Percentiles rank a stretch among this genome's conserved stretches.
phyloP scores from a whole-genome alignment of 192 early-diverging fungal genomes.

The Diversispora epigaea region DNA sequence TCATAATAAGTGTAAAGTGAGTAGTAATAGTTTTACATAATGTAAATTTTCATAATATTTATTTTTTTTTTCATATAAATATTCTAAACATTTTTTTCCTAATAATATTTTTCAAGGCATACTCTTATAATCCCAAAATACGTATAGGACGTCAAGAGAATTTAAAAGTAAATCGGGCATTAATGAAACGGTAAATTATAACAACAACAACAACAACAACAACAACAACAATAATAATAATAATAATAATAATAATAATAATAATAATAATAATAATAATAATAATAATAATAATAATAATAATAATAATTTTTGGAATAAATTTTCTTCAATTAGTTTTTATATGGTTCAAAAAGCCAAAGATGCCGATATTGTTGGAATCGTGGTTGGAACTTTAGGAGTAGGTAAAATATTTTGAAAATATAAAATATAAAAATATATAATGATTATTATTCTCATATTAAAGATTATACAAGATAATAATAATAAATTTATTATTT shows the following conservation, averaged over 20 bases:
- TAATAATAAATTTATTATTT: constrained; percentile 4
- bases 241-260: background rate
- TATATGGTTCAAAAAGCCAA: constrained; percentile 87
- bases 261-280: background rate
- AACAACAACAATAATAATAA: background rate
- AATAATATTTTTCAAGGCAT: constrained; percentile 41
- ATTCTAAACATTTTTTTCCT: background rate
- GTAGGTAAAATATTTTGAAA: constrained; percentile 63
- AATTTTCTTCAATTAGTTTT: constrained; percentile 49
- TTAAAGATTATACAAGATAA: background rate
- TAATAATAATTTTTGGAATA: constrained; percentile 9
- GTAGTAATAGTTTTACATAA: background rate
- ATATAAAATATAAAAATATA: background rate
- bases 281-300: background rate
- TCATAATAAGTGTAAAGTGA: constrained; percentile 56
- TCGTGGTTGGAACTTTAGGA: constrained; percentile 94
- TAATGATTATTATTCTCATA: background rate
- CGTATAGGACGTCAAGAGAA: constrained; percentile 57
- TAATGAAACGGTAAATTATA: constrained; percentile 55
- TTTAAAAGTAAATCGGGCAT: constrained; percentile 52
- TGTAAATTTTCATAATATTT: too few relatives aligned
- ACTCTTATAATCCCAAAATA: constrained; percentile 68
- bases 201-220: background rate
- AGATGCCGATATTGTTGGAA: constrained; percentile 90
- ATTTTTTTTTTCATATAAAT: background rate